Evolutionary conservation across 2,329 filamentous ascomycete species (phyloP).

Genomic region (Juglanconis juglandina): DNA sequence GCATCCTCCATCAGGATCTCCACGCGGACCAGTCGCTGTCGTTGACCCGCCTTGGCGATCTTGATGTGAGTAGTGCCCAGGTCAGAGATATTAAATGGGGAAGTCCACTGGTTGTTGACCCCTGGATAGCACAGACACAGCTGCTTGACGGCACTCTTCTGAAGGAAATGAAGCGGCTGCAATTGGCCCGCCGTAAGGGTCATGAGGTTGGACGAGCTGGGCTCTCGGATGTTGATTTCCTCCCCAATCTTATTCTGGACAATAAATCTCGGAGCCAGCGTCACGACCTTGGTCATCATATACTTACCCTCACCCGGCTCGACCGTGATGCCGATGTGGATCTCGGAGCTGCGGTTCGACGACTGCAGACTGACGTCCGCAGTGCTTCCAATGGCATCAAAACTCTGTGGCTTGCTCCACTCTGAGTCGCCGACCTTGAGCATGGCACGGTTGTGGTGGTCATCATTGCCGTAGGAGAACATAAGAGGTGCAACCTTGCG

Average conservation of each 20-base stretch:
- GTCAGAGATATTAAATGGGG: constrained; percentile 95
- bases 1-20: constrained; percentile 91
- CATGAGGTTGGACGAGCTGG: constrained; percentile 83
- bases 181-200: constrained; percentile 74
- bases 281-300: constrained; percentile 94
- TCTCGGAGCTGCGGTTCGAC: constrained; percentile 67
- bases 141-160: constrained; percentile 79
- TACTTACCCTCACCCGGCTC: constrained; percentile 94
- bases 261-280: constrained; percentile 86
- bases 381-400: constrained; percentile 93
- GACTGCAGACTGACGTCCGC: constrained; percentile 83
- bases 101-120: constrained; percentile 95
- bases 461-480: constrained; percentile 89
- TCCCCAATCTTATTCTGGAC: constrained; percentile 90
- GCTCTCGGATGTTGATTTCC: constrained; percentile 84
- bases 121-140: constrained; percentile 90
- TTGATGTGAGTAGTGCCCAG: constrained; percentile 91
- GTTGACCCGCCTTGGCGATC: constrained; percentile 82
- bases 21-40: constrained; percentile 81
- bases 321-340: constrained; percentile 86
- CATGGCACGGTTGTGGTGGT: constrained; percentile 85
- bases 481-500: constrained; percentile 86
- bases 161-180: constrained; percentile 84
- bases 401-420: constrained; percentile 97
- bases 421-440: constrained; percentile 84